These are phyloP conservation scores for Zygosaccharomyces bisporus DNA, from an alignment of 805 yeast species.

Conservation along the genomic window DNA sequence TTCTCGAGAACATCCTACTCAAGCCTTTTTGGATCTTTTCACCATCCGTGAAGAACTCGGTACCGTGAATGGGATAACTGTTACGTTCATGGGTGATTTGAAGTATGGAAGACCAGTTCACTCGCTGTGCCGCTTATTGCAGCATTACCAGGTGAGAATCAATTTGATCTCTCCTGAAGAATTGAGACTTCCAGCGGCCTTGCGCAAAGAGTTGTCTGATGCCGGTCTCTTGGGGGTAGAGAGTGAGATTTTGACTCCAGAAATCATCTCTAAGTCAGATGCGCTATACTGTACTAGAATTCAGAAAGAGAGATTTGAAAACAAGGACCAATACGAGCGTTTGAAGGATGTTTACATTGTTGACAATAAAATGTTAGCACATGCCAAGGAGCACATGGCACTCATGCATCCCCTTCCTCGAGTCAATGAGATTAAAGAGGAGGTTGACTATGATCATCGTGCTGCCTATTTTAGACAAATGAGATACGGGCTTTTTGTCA, in stretches of 20 bases:
- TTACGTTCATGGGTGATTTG: constrained; percentile 98
- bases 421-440: constrained; percentile 92
- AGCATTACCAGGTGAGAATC: constrained; percentile 87
- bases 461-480: constrained; percentile 99
- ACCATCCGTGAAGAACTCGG: constrained; percentile 99
- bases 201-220: constrained; percentile 61
- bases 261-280: constrained; percentile 83
- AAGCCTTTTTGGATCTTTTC: constrained; percentile 94
- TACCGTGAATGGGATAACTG: constrained; percentile 95
- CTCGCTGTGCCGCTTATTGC: constrained; percentile 84
- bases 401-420: constrained; percentile 99
- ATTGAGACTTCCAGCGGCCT: constrained; percentile 72
- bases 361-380: constrained; percentile 83
- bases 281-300: constrained; percentile 97
- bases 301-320: constrained; percentile 91
- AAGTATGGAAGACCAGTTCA: constrained; percentile 98
- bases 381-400: constrained; percentile 98
- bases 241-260: constrained; percentile 74
- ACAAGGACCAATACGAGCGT: constrained; percentile 72
- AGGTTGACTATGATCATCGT: constrained; percentile 98
- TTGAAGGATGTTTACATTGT: constrained; percentile 89
- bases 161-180: constrained; percentile 91
- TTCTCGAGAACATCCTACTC: constrained; percentile 96
- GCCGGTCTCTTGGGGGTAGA: constrained; percentile 71
- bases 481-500: constrained; percentile 96